Conservation (phyloP, 1,284 basidiomycete species). For the Cutaneotrichosporon curvatum region DNA sequence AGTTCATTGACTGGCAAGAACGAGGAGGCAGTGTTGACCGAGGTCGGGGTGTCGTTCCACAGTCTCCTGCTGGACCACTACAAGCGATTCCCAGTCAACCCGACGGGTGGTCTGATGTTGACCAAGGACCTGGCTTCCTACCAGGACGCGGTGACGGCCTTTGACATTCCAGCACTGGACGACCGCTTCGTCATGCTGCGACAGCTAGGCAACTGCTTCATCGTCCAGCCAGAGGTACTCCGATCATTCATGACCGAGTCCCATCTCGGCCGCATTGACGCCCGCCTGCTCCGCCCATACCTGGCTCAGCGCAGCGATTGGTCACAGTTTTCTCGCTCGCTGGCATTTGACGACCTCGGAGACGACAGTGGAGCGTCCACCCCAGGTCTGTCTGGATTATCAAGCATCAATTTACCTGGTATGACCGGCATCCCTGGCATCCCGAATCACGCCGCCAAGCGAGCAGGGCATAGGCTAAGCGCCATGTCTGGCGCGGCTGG, state of each 20-base stretch:
- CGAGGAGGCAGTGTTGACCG: slow-evolving; percentile 80
- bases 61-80: slow-evolving; percentile 90
- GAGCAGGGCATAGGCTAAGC: slow-evolving; percentile 20
- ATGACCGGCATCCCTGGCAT: not conserved
- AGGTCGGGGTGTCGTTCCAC: slow-evolving; percentile 91
- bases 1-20: slow-evolving; percentile 84
- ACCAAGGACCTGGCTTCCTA: slow-evolving; percentile 96
- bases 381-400: not conserved
- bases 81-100: slow-evolving; percentile 92
- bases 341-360: slow-evolving; percentile 34
- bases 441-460: not conserved
- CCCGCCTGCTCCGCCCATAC: slow-evolving; percentile 80
- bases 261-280: slow-evolving; percentile 84
- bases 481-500: slow-evolving; percentile 41
- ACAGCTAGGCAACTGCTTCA: slow-evolving; percentile 94
- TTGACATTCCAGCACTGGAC: slow-evolving; percentile 71
- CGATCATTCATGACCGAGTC: slow-evolving; percentile 88
- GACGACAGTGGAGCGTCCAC: slow-evolving; percentile 8
- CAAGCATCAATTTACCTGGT: not conserved
- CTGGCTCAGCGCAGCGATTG: slow-evolving; percentile 83
- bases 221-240: slow-evolving; percentile 85
- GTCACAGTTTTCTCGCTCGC: slow-evolving; percentile 32
- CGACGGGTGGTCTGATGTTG: slow-evolving; percentile 93
- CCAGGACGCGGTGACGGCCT: slow-evolving; percentile 80
- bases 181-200: slow-evolving; percentile 98